These are phyloP conservation scores for Xerophyta viscosa DNA, from an alignment of 106 monocot species.

Conservation along the genomic window DNA sequence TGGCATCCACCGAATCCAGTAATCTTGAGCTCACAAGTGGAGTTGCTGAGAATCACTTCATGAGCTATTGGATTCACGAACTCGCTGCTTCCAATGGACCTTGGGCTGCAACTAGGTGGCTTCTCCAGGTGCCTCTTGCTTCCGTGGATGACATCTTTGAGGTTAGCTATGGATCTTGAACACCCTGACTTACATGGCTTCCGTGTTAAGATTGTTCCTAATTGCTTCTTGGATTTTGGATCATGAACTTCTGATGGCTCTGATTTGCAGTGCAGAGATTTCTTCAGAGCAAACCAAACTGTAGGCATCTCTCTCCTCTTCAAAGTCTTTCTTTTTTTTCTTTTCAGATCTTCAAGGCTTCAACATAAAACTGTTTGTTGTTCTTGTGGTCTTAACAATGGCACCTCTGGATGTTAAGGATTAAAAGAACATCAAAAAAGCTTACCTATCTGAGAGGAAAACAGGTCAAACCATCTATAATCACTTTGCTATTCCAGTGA, in stretches of 20 bases:
- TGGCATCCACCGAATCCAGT: conserved; percentile 34
- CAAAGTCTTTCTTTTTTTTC: not conserved
- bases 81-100: conserved; percentile 81
- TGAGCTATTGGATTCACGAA: conserved; percentile 80
- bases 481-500: too few relatives aligned
- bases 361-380: not conserved
- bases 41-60: conserved; percentile 60
- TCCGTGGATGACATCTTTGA: conserved; percentile 80
- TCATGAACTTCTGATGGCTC: conserved; percentile 82
- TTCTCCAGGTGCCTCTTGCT: conserved; percentile 63
- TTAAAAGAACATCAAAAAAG: too few relatives aligned
- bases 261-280: conserved; percentile 85
- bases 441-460: too few relatives aligned
- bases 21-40: conserved; percentile 65
- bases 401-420: too few relatives aligned
- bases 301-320: conserved; percentile 34
- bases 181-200: conserved; percentile 53
- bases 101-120: conserved; percentile 71
- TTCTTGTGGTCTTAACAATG: not conserved
- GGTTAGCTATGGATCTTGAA: conserved; percentile 79
- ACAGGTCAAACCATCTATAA: too few relatives aligned
- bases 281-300: conserved; percentile 83
- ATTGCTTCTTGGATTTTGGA: conserved; percentile 41
- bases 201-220: conserved; percentile 36
- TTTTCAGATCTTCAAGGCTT: conserved; percentile 1